phyloP scores from a whole-genome alignment of 2,329 filamentous ascomycete species.

The Fusarium paranaense region DNA sequence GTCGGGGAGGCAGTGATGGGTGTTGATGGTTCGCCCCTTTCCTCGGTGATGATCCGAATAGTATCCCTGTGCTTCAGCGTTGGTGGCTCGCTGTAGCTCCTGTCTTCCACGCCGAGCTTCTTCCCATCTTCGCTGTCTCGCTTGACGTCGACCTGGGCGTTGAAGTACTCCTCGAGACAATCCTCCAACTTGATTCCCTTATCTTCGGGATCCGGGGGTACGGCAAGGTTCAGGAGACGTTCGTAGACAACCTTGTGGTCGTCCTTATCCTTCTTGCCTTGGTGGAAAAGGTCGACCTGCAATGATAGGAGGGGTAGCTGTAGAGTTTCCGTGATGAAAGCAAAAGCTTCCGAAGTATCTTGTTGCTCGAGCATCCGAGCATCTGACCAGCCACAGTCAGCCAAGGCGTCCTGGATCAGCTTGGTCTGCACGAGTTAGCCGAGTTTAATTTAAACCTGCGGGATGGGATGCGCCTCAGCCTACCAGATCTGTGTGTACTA shows the following conservation, averaged over 20 bases:
- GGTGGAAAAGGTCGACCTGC: conserved; percentile 95
- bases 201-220: conserved; percentile 80
- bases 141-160: conserved; percentile 89
- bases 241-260: conserved; percentile 97
- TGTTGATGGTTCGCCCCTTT: conserved; percentile 49
- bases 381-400: conserved; percentile 89
- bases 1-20: conserved; percentile 49
- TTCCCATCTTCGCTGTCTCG: conserved; percentile 74
- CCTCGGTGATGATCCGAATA: conserved; percentile 50
- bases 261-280: conserved; percentile 84
- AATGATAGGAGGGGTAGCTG: conserved; percentile 88
- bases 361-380: conserved; percentile 84
- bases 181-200: conserved; percentile 85
- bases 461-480: conserved; percentile 38
- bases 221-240: conserved; percentile 87
- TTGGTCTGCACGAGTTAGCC: conserved; percentile 70
- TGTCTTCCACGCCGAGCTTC: conserved; percentile 49
- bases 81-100: conserved; percentile 36
- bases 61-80: conserved; percentile 47
- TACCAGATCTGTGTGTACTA: conserved; percentile 89
- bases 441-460: neutral
- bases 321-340: conserved; percentile 91
- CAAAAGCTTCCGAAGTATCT: conserved; percentile 95
- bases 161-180: conserved; percentile 94
- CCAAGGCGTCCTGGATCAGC: conserved; percentile 83